Conservation (phyloP, 352 stramenopile genomes). For the Pythium sp. region DNA sequence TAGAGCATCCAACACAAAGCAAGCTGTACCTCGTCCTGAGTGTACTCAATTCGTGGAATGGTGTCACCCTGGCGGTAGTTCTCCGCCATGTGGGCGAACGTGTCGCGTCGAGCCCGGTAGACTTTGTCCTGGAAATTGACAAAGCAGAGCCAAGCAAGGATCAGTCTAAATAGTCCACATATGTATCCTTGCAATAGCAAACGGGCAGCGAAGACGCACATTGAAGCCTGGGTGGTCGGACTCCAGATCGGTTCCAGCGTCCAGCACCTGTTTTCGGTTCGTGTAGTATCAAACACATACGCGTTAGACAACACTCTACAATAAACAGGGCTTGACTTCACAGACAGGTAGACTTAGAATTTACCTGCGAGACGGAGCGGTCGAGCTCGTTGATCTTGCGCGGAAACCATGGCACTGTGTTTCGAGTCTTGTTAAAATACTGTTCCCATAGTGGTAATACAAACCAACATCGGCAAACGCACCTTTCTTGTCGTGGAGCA, state of each 20-base stretch:
- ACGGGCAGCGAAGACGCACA: constrained; percentile 30
- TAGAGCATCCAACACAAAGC: background rate
- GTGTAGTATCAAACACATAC: no score
- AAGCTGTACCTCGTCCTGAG: constrained; percentile 83
- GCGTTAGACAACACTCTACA: no score
- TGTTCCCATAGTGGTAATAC: background rate
- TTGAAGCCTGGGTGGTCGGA: constrained; percentile 95
- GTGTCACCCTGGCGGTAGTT: constrained; percentile 88
- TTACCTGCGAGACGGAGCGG: constrained; percentile 62
- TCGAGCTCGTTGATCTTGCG: constrained; percentile 84
- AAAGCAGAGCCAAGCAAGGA: background rate
- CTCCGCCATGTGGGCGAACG: constrained; percentile 87
- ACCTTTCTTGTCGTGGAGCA: constrained; percentile 94
- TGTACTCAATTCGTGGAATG: constrained; percentile 96
- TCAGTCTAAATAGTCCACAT: background rate
- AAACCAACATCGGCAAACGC: background rate
- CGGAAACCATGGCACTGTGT: constrained; percentile 77
- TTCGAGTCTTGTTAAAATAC: background rate
- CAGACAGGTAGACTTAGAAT: background rate
- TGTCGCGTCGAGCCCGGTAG: constrained; percentile 88
- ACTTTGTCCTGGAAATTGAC: constrained; percentile 53
- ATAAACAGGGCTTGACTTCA: background rate
- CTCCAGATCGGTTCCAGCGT: constrained; percentile 93
- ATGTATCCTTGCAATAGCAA: background rate
- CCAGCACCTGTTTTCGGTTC: constrained; percentile 34